Base-by-base conservation (phyloP, 352 stramenopile genomes). In the Globisporangium camurandrum region DNA sequence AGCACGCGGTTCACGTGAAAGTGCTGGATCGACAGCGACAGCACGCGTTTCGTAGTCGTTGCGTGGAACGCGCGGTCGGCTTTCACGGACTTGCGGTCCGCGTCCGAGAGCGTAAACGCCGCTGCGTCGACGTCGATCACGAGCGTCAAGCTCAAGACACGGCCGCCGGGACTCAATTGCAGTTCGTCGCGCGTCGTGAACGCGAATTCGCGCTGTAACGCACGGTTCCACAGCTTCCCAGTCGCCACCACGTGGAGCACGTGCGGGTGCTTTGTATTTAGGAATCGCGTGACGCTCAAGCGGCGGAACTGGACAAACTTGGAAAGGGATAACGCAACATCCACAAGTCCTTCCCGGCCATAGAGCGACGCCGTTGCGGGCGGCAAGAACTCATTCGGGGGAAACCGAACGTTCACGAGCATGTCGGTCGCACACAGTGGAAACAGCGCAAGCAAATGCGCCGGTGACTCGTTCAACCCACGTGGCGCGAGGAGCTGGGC, bases 1-100 rank as follows among this genome's bases (percentile, higher is more conserved):
- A 98, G 66, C 22, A 98, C 88, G 49, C 94, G 92, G 36, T 97
- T 89, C 28, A 98, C 84, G 38, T 97, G 78, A 63, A 98, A 98
- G 64, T 98, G 89, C 56, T 97, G 85, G 56, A 97, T 91, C 23
- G 80, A 91, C 17, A 92, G 64, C 33, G 79, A 89, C 39, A 93
- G 56, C 50, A 93, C 82, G 40, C 82, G 79, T 62, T 93, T 93
- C 16, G 79, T 86, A 9, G 77, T 85, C 14, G 76, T 84, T 12
- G 70, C 71, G 38, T 88, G 78, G 51, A 87, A 77, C 24, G 66
- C 61, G 27, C 73, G 71, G 42, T 93, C 81, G 7, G 61, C 64
- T 41, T 87, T 86, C 20, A 71, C 67, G 12, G 67, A 50, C 56
- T 89, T 89, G 31, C 78, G 65, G 57, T 91, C 76, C 0, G 66